A percentile compares a stretch with the other conserved stretches of the same genome.
Evolutionary conservation across 1,284 basidiomycete genomes (phyloP).

Genomic region (Leccinum solheimii): DNA sequence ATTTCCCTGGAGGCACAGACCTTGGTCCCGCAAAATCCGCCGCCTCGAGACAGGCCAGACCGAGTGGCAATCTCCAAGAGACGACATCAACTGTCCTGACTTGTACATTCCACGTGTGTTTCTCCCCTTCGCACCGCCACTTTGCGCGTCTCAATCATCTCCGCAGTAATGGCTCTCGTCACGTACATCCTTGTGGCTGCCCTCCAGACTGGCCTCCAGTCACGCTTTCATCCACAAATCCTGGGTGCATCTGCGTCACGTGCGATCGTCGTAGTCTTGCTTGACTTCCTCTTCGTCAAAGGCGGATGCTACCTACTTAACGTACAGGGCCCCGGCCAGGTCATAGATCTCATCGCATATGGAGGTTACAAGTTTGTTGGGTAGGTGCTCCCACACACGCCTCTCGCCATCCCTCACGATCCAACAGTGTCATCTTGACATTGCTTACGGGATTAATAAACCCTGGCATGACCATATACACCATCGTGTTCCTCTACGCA

Average conservation of each 20-base stretch:
- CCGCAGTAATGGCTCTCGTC: slow-evolving; percentile 89
- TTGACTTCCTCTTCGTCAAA: slow-evolving; percentile 89
- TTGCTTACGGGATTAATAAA: slow-evolving; percentile 63
- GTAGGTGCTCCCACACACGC: slow-evolving; percentile 42
- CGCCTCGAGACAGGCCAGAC: slow-evolving; percentile 67
- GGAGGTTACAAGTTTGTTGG: slow-evolving; percentile 98
- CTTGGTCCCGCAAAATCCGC: slow-evolving; percentile 70
- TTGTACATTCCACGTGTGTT: slow-evolving; percentile 90
- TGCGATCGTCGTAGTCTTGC: slow-evolving; percentile 75
- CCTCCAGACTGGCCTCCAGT: slow-evolving; percentile 80
- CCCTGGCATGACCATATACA: slow-evolving; percentile 65
- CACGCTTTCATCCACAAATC: slow-evolving; percentile 87
- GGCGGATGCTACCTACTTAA: slow-evolving; percentile 90
- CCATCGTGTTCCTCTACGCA: slow-evolving; percentile 77
- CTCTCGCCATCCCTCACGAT: background rate
- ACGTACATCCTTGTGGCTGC: slow-evolving; percentile 93
- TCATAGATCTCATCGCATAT: slow-evolving; percentile 78
- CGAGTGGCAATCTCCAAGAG: slow-evolving; percentile 87
- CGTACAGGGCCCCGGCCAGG: slow-evolving; percentile 73
- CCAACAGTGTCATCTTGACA: slow-evolving; percentile 67
- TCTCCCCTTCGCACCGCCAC: background rate
- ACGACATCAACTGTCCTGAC: slow-evolving; percentile 96
- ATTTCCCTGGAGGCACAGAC: slow-evolving; percentile 93
- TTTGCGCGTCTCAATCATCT: slow-evolving; percentile 8
- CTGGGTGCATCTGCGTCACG: slow-evolving; percentile 86